Evolutionary conservation across 192 early-diverging fungal genomes (phyloP).

Genomic region (Gonapodya prolifera): DNA sequence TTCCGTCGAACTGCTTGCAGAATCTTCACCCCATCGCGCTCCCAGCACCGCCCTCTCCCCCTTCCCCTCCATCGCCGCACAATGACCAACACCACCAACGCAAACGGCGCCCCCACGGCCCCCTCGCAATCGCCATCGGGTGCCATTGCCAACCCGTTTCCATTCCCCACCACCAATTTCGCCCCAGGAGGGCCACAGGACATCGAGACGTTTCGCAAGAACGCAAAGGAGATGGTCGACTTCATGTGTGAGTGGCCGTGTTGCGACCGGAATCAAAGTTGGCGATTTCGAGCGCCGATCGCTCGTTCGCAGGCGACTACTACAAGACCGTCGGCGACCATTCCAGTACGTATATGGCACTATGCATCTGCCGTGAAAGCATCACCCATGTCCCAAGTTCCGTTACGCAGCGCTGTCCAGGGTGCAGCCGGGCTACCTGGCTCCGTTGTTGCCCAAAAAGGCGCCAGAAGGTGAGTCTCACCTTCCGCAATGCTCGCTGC

Average conservation of each 20-base stretch:
- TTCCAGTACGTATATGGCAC: slow-evolving; percentile 11
- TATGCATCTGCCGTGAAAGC: neutral
- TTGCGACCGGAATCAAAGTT: neutral
- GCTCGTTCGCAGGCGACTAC: slow-evolving; percentile 24
- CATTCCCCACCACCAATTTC: neutral
- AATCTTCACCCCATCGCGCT: too few species aligned
- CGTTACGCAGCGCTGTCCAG: slow-evolving; percentile 20
- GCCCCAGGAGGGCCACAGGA: slow-evolving; percentile 14
- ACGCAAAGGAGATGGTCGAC: slow-evolving; percentile 46
- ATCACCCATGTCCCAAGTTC: neutral
- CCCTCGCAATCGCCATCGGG: too few species aligned
- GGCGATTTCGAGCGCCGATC: neutral
- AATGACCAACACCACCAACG: too few species aligned
- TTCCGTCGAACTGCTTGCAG: too few species aligned
- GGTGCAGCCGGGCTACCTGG: slow-evolving; percentile 48
- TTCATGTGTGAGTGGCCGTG: slow-evolving; percentile 16
- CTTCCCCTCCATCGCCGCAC: too few species aligned
- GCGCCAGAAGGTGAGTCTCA: slow-evolving; percentile 28
- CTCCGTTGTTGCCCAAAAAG: slow-evolving; percentile 33
- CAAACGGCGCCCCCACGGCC: too few species aligned
- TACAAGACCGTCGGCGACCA: slow-evolving; percentile 32
- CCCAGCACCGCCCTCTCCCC: too few species aligned
- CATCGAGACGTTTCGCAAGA: slow-evolving; percentile 36
- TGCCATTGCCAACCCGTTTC: neutral
- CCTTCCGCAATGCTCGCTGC: too few species aligned